These are phyloP conservation scores for Incumbomyces delicatus DNA, from an alignment of 2,329 filamentous ascomycete genomes.

Conservation along the genomic window DNA sequence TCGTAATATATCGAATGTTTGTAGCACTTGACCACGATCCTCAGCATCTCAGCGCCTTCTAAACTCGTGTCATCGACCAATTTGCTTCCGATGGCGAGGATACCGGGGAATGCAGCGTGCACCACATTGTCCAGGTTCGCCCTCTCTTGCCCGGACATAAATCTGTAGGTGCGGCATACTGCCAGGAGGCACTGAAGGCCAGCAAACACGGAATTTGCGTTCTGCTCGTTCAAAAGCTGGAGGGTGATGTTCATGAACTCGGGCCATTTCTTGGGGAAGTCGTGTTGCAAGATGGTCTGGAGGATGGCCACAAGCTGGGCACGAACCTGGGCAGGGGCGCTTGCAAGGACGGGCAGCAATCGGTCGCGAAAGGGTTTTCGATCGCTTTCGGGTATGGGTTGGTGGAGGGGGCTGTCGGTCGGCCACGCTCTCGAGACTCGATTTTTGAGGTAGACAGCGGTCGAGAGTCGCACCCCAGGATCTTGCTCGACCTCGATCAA, in stretches of 20 bases:
- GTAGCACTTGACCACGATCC: slow-evolving; percentile 89
- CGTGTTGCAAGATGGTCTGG: slow-evolving; percentile 89
- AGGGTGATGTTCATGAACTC: slow-evolving; percentile 88
- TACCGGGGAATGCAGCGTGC: slow-evolving; percentile 76
- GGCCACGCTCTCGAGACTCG: slow-evolving; percentile 89
- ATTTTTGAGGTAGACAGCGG: slow-evolving; percentile 97
- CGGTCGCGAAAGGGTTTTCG: slow-evolving; percentile 79
- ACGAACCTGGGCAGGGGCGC: slow-evolving; percentile 69
- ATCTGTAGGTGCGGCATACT: slow-evolving; percentile 90
- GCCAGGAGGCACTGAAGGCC: slow-evolving; percentile 89
- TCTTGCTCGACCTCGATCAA: slow-evolving; percentile 86
- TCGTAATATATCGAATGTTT: slow-evolving; percentile 98
- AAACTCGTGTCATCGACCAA: slow-evolving; percentile 83
- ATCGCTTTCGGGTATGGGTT: slow-evolving; percentile 75
- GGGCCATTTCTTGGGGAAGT: slow-evolving; percentile 92
- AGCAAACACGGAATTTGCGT: slow-evolving; percentile 77
- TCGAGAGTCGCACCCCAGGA: slow-evolving; percentile 71
- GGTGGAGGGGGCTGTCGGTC: slow-evolving; percentile 63
- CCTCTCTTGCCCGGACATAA: slow-evolving; percentile 75
- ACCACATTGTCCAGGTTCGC: slow-evolving; percentile 91
- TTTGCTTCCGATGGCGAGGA: slow-evolving; percentile 78
- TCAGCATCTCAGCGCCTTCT: slow-evolving; percentile 93
- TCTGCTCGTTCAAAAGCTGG: slow-evolving; percentile 76
- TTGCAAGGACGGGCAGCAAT: slow-evolving; percentile 77
- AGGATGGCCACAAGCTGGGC: slow-evolving; percentile 89